Base-by-base conservation (phyloP, 345 rosid genomes). In the Draba incana region DNA sequence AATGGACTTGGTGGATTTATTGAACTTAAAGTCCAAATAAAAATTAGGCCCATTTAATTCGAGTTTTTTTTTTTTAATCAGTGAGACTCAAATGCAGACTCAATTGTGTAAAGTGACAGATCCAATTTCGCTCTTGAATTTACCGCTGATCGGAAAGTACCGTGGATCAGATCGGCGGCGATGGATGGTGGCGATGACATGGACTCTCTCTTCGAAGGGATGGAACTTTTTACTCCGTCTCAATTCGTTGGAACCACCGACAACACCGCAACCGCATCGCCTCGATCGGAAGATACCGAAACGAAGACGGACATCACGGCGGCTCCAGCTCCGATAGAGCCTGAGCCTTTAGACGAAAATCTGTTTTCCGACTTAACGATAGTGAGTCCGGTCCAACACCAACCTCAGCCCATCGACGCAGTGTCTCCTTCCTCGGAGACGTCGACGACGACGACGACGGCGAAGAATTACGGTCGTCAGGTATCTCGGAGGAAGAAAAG, bases 151-250 rank as follows among this genome's bases (percentile, higher is more conserved):
- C 52, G 2, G 8, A 12, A 44, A 20, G 16, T 44, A 44, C 16
- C 15, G 48, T 47, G 35, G 74, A 68, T 56, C 55, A 53, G 39
- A 35, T 35, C 39, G 39, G 39, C 39, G 10, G 66, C 54, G 45
- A 68, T 72, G 71, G 46, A 67, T 9, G 70, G 52, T 25, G 47
- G 69, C 49, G 87, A 75, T 56, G 85, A 84, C 10, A 78, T 87
- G 85, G 95, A 86, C 57, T 92, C 98, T 0, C 80, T 92, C 49
- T 92, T 92, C 76, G 96, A 92, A 58, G 98, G 96, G 48, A 92
- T 92, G 98, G 92, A 79, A 8, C 76, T 92, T 62, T 79, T 87
- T 48, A 70, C 89, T 2, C 94, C 89, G 42, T 71, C 86, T 50
- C 89, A 83, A 55, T 55, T 84, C 56, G 24, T 53, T 12, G 70